These are phyloP conservation scores for Knufia petricola DNA, from an alignment of 2,329 filamentous ascomycete genomes.

Conservation along the genomic window DNA sequence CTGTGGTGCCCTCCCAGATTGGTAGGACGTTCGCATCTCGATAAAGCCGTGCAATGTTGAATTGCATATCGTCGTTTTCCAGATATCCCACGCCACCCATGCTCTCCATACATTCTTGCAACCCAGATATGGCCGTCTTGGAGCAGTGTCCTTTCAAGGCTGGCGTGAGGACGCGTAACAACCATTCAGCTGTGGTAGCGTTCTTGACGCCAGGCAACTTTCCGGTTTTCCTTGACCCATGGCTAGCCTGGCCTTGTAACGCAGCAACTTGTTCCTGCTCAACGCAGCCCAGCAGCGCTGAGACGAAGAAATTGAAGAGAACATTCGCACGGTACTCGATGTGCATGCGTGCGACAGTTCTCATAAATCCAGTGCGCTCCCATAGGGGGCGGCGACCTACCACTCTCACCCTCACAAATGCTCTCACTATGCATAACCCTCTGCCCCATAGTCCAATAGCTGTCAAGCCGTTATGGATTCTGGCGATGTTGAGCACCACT, in stretches of 20 bases:
- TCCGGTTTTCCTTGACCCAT: conserved; percentile 6
- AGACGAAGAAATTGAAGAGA: conserved; percentile 22
- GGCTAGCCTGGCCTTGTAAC: conserved; percentile 10
- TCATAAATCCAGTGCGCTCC: conserved; percentile 29
- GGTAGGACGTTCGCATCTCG: too few relatives aligned
- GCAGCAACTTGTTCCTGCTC: conserved; percentile 24
- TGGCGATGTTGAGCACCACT: conserved; percentile 58
- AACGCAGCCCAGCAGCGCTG: conserved; percentile 28
- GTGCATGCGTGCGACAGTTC: conserved; percentile 27
- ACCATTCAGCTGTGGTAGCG: conserved; percentile 14
- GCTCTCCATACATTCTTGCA: too few relatives aligned
- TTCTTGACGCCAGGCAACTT: conserved; percentile 21
- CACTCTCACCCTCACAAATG: conserved; percentile 32
- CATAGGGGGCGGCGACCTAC: conserved; percentile 24
- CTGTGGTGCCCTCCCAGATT: too few relatives aligned
- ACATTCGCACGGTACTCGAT: conserved; percentile 16
- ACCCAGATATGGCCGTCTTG: conserved; percentile 15
- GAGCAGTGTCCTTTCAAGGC: conserved; percentile 26
- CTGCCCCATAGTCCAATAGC: conserved; percentile 31
- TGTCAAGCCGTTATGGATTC: conserved; percentile 34
- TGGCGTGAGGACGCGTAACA: conserved; percentile 28
- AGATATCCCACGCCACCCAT: too few relatives aligned
- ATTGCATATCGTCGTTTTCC: too few relatives aligned
- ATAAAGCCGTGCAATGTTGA: too few relatives aligned
- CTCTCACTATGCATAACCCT: conserved; percentile 32